Base-by-base conservation (phyloP, 192 early-diverging fungal genomes). In the Backusella westeae region DNA sequence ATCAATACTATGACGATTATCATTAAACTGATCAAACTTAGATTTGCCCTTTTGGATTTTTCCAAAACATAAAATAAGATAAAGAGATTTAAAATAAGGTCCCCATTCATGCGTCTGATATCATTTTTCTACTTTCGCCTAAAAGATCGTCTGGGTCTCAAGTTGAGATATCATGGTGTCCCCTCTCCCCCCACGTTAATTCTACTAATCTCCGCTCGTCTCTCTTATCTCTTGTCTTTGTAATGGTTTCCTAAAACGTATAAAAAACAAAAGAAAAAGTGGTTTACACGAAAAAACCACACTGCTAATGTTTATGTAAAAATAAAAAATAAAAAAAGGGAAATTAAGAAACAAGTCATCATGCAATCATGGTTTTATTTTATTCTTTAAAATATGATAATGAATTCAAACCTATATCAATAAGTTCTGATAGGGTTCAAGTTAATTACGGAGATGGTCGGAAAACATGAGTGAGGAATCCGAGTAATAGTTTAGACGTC, bases 401-500 rank as follows among this genome's bases (percentile, higher is more conserved):
- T 44, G 38, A 39, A 12, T 44, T 44, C 15, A 17, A 44, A 19
- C 0, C 4, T 44, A 6, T 44, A 39, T 19, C 42, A 17, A 5
- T 14, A 44, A 17, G 42, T 44, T 17, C 6, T 21, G n/a, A 56
- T 63, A 63, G 56, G 26, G 56, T 29, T 63, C 23, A 41, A 4
- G 4, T 29, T 44, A 44, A n/a, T 36, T 39, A 38, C 68, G 68
- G 68, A 69, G 68, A 69, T 69, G 68, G 68, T 69, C 68, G 68
- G 68, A 69, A 69, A 69, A 23, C 68, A 69, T 21, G 68, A 23
- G 4, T 23, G 21, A 69, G 41, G 38, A 69, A 69, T 23, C 38
- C 68, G 68, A 69, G 68, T 69, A 69, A 69, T 69, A n/a, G 68
- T 69, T 69, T 69, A 69, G 68, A 38, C 68, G 68, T 35, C 9